Base-by-base conservation (phyloP, 176 grass and related monocot genomes). In the Bromus sterilis region DNA sequence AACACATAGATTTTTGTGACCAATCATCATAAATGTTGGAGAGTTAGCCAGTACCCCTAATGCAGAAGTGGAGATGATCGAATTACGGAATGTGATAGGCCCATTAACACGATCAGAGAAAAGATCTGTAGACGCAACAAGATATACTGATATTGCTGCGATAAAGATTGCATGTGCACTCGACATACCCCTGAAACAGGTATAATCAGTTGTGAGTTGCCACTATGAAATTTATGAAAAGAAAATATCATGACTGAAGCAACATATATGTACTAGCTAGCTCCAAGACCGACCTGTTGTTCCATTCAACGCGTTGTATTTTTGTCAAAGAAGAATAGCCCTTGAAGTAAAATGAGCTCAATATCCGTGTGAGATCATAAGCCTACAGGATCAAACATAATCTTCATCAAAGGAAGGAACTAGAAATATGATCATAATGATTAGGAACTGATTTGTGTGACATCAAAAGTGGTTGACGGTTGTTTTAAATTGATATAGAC, bases 131-230 rank as follows among this genome's bases (percentile, higher is more conserved):
- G 80, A 70, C 55, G 78, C 34, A 36, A 93, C 77, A 69, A 95
- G 84, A 85, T 99, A 99, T 63, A 95, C 84, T 69, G 96, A 91
- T 77, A 87, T 87, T 72, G 69, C 60, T 5, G 87, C 93, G 83
- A 99, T 95, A 85, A 88, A 99, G 79, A 99, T 86, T 16, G 93
- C 91, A 90, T 99, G 96, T 0, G 78, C 84, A 8, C 79, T 99
- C 35, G 93, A 99, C 96, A 99, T 99, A 79, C 96, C 96, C 90
- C 96, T 99, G 82, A 75, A 90, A 88, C 76, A 92, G 33, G 44
- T 83, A 80, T 42, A 88, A 51, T 60, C 72, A 25, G 26, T 76
- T 76, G 73, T 88, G 66, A 91, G 36, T 14, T 76, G 61, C 83
- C 51, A 75, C 39, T 44, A 64, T 82, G 58, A 62, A 60, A 80